Conservation (phyloP, 106 monocot species). For the Narthecium ossifragum region DNA sequence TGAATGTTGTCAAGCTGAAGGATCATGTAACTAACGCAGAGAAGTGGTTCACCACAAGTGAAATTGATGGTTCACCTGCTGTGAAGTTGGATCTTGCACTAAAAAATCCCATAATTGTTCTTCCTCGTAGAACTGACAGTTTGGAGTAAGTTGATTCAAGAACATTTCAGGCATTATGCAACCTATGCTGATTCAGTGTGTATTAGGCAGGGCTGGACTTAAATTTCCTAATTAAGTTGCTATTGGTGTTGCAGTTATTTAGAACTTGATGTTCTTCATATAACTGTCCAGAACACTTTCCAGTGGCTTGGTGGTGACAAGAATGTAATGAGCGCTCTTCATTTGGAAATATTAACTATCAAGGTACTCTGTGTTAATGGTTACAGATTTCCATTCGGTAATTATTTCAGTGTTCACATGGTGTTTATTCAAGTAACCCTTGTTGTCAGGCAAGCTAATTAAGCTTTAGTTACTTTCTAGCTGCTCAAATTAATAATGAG, state of each 20-base stretch:
- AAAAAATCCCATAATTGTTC: slow-evolving; percentile 78
- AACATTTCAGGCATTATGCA: too few species aligned
- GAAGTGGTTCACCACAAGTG: slow-evolving; percentile 69
- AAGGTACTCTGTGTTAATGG: slow-evolving; percentile 36
- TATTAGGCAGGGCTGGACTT: background rate
- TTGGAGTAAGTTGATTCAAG: slow-evolving; percentile 89
- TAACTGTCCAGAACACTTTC: slow-evolving; percentile 76
- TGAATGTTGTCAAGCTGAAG: slow-evolving; percentile 70
- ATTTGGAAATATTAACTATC: slow-evolving; percentile 71
- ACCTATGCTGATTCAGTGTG: too few species aligned
- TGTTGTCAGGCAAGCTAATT: too few species aligned
- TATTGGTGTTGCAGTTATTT: slow-evolving; percentile 56
- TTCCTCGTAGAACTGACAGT: slow-evolving; percentile 80
- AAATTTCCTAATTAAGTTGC: background rate
- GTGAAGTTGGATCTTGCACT: slow-evolving; percentile 87
- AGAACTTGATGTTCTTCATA: slow-evolving; percentile 83
- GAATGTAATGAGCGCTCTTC: slow-evolving; percentile 67
- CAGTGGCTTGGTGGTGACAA: slow-evolving; percentile 79
- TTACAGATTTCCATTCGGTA: background rate
- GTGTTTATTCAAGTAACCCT: too few species aligned
- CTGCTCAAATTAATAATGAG: too few species aligned
- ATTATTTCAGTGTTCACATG: too few species aligned
- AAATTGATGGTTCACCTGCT: slow-evolving; percentile 92
- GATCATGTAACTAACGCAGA: slow-evolving; percentile 83
- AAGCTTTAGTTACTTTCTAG: too few species aligned